phyloP scores from a whole-genome alignment of 805 yeast species.

The Zygosaccharomyces kombuchaensis region DNA sequence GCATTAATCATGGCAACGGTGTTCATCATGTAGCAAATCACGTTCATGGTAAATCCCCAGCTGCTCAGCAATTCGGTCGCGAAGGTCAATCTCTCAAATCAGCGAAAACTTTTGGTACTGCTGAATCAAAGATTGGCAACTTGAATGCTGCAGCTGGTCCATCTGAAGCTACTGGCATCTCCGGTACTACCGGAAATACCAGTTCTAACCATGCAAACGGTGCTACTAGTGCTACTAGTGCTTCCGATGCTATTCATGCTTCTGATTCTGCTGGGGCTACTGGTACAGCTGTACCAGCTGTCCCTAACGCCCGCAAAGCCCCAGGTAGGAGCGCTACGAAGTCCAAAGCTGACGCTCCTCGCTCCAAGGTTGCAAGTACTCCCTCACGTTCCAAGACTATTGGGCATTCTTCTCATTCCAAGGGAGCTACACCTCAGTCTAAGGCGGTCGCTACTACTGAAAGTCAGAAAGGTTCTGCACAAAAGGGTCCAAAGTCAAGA shows the following conservation, averaged over 20 bases:
- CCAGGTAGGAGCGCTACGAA: slow-evolving; percentile 3
- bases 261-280: neutral
- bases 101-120: slow-evolving; percentile 6
- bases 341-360: neutral
- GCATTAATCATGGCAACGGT: neutral
- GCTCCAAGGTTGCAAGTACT: neutral
- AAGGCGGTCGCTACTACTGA: slow-evolving; percentile 4
- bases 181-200: neutral
- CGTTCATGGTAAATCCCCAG: slow-evolving; percentile 2
- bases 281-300: neutral
- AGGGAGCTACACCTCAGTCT: slow-evolving; percentile 2
- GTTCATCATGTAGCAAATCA: neutral
- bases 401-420: slow-evolving; percentile 2
- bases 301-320: neutral
- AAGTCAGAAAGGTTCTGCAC: neutral
- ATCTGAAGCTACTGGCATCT: neutral
- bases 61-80: slow-evolving; percentile 17
- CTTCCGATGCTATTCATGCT: too few species aligned
- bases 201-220: neutral
- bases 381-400: slow-evolving; percentile 6
- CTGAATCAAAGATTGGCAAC: slow-evolving; percentile 2
- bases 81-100: slow-evolving; percentile 12
- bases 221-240: neutral
- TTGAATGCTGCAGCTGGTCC: neutral
- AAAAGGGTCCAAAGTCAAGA: slow-evolving; percentile 7